phyloP scores from a whole-genome alignment of 352 stramenopile genomes.

The Globisporangium iwayamae region DNA sequence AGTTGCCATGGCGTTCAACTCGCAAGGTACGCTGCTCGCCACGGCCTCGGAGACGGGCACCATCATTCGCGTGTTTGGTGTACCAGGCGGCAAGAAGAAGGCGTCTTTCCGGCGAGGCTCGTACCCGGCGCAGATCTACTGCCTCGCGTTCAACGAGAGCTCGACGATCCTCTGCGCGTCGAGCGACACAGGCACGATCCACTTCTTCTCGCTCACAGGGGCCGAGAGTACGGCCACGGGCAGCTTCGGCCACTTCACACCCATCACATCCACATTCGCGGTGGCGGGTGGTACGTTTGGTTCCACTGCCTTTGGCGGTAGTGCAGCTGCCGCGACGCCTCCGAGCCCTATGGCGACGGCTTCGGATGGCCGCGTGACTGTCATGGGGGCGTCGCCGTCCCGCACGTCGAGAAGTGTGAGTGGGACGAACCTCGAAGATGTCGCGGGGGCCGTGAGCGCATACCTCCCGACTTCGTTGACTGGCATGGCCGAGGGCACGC shows the following conservation, averaged over 20 bases:
- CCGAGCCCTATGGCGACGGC: constrained; percentile 5
- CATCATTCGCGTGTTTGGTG: constrained; percentile 97
- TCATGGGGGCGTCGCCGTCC: constrained; percentile 9
- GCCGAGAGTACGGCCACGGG: constrained; percentile 67
- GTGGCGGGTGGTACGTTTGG: constrained; percentile 58
- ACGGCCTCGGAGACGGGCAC: constrained; percentile 94
- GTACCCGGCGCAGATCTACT: constrained; percentile 95
- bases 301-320: constrained; percentile 41
- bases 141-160: constrained; percentile 93
- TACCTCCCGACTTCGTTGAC: constrained; percentile 77
- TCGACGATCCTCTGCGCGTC: constrained; percentile 93
- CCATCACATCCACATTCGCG: constrained; percentile 70
- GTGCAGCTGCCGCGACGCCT: not conserved
- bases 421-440: constrained; percentile 57
- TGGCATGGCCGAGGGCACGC: constrained; percentile 81
- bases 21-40: constrained; percentile 80
- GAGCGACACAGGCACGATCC: constrained; percentile 95
- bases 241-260: constrained; percentile 77
- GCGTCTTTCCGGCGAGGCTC: constrained; percentile 95
- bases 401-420: constrained; percentile 33
- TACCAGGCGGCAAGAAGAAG: constrained; percentile 86
- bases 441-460: constrained; percentile 61
- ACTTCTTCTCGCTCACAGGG: constrained; percentile 92
- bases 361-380: not conserved
- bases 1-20: constrained; percentile 88